Evolutionary conservation across 1,139 yeast species (phyloP).

Genomic region (Yarrowia galli): DNA sequence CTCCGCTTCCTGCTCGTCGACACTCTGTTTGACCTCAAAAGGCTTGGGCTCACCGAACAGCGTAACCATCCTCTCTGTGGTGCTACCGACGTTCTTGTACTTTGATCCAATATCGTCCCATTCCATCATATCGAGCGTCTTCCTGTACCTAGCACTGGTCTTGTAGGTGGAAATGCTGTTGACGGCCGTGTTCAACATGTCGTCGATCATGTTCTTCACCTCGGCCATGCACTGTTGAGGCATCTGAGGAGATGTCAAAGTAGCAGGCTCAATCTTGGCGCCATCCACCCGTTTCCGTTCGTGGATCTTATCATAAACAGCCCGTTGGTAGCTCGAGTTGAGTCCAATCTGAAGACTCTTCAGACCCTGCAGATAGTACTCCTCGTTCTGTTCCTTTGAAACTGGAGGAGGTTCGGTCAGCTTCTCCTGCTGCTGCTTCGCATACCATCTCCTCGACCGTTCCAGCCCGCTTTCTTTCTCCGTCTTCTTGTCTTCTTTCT

Average conservation of each 20-base stretch:
- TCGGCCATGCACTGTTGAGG: neutral
- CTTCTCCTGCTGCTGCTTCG: too few species aligned
- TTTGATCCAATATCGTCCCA: neutral
- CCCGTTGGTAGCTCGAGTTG: neutral
- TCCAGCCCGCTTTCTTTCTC: too few species aligned
- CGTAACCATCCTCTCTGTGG: neutral
- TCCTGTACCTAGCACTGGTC: too few species aligned
- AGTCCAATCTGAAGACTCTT: neutral
- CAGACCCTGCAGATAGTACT: neutral
- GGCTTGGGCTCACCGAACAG: neutral
- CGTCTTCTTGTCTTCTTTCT: too few species aligned
- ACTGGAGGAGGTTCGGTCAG: neutral
- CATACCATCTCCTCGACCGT: too few species aligned
- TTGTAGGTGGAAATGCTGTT: neutral
- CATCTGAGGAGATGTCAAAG: neutral
- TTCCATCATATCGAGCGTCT: too few species aligned
- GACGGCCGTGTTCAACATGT: neutral
- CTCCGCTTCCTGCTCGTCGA: too few species aligned
- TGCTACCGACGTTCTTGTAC: neutral
- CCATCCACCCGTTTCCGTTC: neutral
- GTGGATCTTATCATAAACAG: neutral
- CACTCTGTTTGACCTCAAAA: neutral
- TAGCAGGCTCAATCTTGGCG: neutral
- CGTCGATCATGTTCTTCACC: slow-evolving; percentile 7
- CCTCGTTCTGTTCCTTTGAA: neutral